A percentile compares a stretch with the other conserved stretches of the same genome.
Evolutionary conservation across 495 filamentous ascomycete species (phyloP).

Genomic region (Penicillium canariense): DNA sequence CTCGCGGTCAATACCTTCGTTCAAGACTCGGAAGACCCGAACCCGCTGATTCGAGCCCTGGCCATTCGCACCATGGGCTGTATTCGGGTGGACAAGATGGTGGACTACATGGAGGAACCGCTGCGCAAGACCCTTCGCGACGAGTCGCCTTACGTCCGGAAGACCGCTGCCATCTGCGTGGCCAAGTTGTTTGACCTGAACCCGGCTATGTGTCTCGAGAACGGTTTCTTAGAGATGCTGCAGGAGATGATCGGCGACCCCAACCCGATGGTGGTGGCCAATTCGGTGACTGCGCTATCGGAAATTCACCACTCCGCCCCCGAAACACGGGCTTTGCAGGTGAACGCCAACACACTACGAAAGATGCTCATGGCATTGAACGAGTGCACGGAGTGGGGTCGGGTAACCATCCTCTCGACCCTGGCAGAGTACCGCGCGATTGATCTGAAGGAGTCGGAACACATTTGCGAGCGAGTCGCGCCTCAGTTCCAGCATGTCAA

Average conservation of each 20-base stretch:
- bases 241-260: constrained; percentile 97
- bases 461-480: constrained; percentile 94
- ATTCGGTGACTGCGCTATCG: constrained; percentile 87
- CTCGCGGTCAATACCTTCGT: constrained; percentile 99
- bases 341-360: constrained; percentile 79
- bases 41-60: constrained; percentile 89
- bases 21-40: constrained; percentile 98
- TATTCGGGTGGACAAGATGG: constrained; percentile 98
- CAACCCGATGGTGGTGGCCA: constrained; percentile 98
- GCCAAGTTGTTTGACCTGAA: constrained; percentile 97
- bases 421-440: constrained; percentile 81
- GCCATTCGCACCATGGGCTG: constrained; percentile 99
- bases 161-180: constrained; percentile 96
- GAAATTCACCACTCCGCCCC: constrained; percentile 91
- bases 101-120: constrained; percentile 99
- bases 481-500: constrained; percentile 99
- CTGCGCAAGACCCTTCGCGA: constrained; percentile 93
- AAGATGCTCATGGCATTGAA: constrained; percentile 96
- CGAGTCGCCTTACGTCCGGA: constrained; percentile 97
- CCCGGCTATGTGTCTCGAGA: constrained; percentile 87
- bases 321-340: constrained; percentile 80
- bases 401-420: constrained; percentile 88
- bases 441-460: constrained; percentile 94
- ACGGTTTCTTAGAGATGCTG: constrained; percentile 92
- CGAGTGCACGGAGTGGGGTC: constrained; percentile 99